Base-by-base conservation (phyloP, 2,329 filamentous ascomycete genomes). In the Aureobasidium sp. region DNA sequence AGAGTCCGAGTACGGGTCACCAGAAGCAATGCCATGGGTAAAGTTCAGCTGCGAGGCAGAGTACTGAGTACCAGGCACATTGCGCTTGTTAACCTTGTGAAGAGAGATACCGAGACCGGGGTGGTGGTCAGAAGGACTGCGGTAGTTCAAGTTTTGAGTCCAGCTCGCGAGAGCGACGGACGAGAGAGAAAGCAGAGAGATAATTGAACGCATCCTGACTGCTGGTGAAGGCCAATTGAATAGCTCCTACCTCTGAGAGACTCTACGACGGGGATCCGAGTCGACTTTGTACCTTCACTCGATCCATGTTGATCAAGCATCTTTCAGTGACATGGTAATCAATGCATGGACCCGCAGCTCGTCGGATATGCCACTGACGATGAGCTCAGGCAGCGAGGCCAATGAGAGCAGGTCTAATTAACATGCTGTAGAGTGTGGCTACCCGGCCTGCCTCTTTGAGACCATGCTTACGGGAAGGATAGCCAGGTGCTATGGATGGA, bases 81-180 rank as follows among this genome's bases (percentile, higher is more conserved):
- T 81, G 41, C 84, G 79, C 70, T 82, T 83, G 48, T 82, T 79
- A 53, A 88, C 81, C 66, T 82, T 84, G 53, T 79, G 80, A 15
- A 88, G 79, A n/a, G 85, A 81, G 49, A 90, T 82, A 5, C 86
- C 87, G 12, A 90, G 77, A 41, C 78, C 76, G 4, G 82, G 79
- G 66, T 89, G 87, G 47, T 86, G 81, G 44, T 82, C 78, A 1
- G 87, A 89, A 6, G 87, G 86, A 67, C 83, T 87, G 55, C 80
- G 78, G 71, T 88, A 90, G 74, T 89, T 89, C 64, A 89, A 71
- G 70, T 89, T 89, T 63, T 67, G 68, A 36, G 67, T 68, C 68
- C 69, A 75, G 64, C 67, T 70, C 39, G 71, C 71, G 31, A 65
- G 64, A 45, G 67, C 66, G 37, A 67, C 36, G 25, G 65, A 64